phyloP scores from a whole-genome alignment of 1,284 basidiomycete species.

The Ustilago xerochloae region DNA sequence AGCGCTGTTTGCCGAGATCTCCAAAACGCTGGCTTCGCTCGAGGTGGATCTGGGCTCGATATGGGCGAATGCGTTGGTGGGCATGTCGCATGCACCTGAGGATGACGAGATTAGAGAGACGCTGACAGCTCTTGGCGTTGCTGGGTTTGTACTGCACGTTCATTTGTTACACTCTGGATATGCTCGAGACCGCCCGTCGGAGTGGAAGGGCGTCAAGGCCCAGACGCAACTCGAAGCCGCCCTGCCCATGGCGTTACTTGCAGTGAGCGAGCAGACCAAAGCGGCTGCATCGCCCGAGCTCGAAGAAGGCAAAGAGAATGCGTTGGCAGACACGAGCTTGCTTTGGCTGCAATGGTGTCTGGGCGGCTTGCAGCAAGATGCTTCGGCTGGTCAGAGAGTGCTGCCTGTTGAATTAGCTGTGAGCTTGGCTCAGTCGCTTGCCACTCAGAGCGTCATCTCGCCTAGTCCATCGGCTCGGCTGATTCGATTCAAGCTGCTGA shows the following conservation, averaged over 20 bases:
- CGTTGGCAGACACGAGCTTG: constrained; percentile 38
- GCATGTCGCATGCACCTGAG: constrained; percentile 29
- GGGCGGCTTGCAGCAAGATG: constrained; percentile 18
- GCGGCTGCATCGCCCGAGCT: constrained; percentile 34
- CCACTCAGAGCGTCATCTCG: constrained; percentile 53
- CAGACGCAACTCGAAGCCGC: constrained; percentile 39
- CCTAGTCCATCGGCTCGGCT: constrained; percentile 38
- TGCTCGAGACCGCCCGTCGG: constrained; percentile 25
- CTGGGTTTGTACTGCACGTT: constrained; percentile 36
- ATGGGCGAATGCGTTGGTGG: constrained; percentile 30
- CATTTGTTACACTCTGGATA: constrained; percentile 41
- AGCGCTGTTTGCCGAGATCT: constrained; percentile 38
- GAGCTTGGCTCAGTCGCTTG: constrained; percentile 45
- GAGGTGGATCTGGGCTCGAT: constrained; percentile 34
- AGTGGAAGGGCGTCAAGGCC: constrained; percentile 37
- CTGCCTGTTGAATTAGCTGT: constrained; percentile 25
- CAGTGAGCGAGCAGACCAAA: constrained; percentile 36
- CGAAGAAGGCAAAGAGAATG: constrained; percentile 34
- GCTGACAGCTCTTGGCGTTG: constrained; percentile 26
- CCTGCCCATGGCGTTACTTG: constrained; percentile 34
- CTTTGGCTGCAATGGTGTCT: constrained; percentile 49
- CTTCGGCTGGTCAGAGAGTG: constrained; percentile 7
- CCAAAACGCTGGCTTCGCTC: constrained; percentile 37
- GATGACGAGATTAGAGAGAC: constrained; percentile 31
- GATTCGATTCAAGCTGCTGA: constrained; percentile 44